Base-by-base conservation (phyloP, 805 yeast species). In the Saturnispora bothae region DNA sequence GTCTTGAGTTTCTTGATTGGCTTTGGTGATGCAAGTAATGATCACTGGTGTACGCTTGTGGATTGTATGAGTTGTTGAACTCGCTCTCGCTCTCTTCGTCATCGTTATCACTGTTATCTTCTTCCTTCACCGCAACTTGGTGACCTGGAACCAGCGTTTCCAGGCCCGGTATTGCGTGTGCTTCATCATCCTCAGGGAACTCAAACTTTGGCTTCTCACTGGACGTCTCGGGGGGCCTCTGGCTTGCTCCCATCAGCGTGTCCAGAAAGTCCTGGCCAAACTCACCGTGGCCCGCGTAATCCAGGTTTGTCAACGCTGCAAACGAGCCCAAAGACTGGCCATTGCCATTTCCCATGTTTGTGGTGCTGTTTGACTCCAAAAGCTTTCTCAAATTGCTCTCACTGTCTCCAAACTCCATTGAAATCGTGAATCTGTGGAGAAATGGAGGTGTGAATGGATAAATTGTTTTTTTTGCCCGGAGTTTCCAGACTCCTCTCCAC, bases 181-280 rank as follows among this genome's bases (percentile, higher is more conserved):
- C 10, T 22, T 22, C 25, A 6, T 22, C 25, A 6, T 22, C 25
- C 10, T 22, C 25, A 10, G 6, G 25, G 10, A 22, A 10, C 10
- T 6, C 25, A 22, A 22, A 22, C 10, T 6, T 22, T 10, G 25
- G 9, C n/a, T n/a, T n/a, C n/a, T n/a, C n/a, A n/a, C n/a, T n/a
- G n/a, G n/a, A n/a, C n/a, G n/a, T n/a, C n/a, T n/a, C n/a, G n/a
- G n/a, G n/a, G n/a, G n/a, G n/a, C 33, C 17, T 19, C 18, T 18
- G 33, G 5, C n/a, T n/a, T n/a, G n/a, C n/a, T n/a, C n/a, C 33
- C 18, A 37, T 31, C 28, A 37, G 35, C 15, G 34, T 20, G 34
- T 37, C 40, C 8, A 37, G 34, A 20, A 37, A 31, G 15, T 37
- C 28, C 16, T 36, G 34, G 31, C 30, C 39, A 15, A 30, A 20